Percentiles rank a stretch among this genome's conserved stretches.
Evolutionary conservation across 495 filamentous ascomycete species (phyloP).

Genomic region (Delitschia confertaspora): DNA sequence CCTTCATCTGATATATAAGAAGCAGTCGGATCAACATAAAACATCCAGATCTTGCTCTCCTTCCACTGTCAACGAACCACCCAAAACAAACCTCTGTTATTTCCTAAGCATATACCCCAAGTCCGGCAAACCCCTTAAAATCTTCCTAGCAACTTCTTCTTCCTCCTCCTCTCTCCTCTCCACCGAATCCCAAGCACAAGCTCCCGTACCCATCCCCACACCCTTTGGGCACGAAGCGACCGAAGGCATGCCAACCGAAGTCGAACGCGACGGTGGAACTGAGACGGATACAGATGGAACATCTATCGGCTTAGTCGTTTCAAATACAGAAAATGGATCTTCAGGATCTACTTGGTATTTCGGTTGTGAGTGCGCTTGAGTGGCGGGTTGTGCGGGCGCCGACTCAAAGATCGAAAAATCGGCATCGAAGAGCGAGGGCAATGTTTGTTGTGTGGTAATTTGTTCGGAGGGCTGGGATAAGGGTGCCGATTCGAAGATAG

Average conservation of each 20-base stretch:
- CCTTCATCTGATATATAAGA: too few species aligned
- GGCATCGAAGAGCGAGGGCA: constrained; percentile 5
- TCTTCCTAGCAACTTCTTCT: constrained; percentile 26
- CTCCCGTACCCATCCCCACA: not conserved
- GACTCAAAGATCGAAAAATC: constrained; percentile 27
- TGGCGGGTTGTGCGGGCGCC: constrained; percentile 1
- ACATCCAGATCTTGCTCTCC: too few species aligned
- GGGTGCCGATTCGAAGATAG: too few species aligned
- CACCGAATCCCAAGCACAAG: constrained; percentile 2
- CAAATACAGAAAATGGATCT: constrained; percentile 15
- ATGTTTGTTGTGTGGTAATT: not conserved
- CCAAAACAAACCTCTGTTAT: too few species aligned
- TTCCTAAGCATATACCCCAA: constrained; percentile 35
- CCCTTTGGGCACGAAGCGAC: not conserved
- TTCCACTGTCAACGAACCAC: too few species aligned
- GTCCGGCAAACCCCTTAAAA: constrained; percentile 34
- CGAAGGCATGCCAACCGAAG: constrained; percentile 1
- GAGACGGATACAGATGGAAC: not conserved
- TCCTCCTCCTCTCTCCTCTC: constrained; percentile 16
- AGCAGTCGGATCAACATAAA: too few species aligned
- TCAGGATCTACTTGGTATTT: constrained; percentile 2
- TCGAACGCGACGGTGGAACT: not conserved
- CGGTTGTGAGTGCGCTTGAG: not conserved
- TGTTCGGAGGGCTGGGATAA: too few species aligned
- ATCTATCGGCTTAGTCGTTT: too few species aligned